phyloP scores from a whole-genome alignment of 306 rosid genomes.

The Psophocarpus tetragonolobus region DNA sequence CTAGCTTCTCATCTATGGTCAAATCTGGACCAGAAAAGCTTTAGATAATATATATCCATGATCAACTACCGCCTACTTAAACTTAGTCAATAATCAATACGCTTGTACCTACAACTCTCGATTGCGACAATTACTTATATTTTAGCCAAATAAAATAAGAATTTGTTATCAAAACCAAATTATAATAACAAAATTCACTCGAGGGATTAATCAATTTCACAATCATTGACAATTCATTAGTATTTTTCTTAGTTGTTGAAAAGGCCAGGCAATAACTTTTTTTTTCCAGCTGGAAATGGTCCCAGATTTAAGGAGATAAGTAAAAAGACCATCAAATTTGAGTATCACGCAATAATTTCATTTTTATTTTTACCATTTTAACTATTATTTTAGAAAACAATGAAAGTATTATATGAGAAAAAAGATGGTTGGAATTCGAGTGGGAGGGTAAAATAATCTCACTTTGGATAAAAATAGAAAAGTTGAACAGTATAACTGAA shows the following conservation, averaged over 20 bases:
- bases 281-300: conserved; percentile 24
- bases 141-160: conserved; percentile 1
- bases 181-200: not conserved
- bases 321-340: not conserved
- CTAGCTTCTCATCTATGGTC: conserved; percentile 37
- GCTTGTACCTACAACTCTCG: conserved; percentile 21
- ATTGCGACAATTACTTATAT: conserved; percentile 27
- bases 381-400: not conserved
- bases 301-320: conserved; percentile 7
- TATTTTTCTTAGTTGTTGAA: conserved; percentile 22
- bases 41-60: not conserved
- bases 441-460: no score
- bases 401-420: not conserved
- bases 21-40: conserved; percentile 31
- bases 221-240: conserved; percentile 18
- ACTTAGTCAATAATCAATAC: conserved; percentile 20
- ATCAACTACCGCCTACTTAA: conserved; percentile 31
- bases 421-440: no score
- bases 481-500: no score
- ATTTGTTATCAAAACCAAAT: not conserved
- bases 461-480: no score
- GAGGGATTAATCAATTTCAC: not conserved
- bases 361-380: not conserved
- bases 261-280: not conserved
- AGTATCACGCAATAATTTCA: not conserved